phyloP scores from a whole-genome alignment of 2,329 filamentous ascomycete species.

The Sphaerulina musiva region DNA sequence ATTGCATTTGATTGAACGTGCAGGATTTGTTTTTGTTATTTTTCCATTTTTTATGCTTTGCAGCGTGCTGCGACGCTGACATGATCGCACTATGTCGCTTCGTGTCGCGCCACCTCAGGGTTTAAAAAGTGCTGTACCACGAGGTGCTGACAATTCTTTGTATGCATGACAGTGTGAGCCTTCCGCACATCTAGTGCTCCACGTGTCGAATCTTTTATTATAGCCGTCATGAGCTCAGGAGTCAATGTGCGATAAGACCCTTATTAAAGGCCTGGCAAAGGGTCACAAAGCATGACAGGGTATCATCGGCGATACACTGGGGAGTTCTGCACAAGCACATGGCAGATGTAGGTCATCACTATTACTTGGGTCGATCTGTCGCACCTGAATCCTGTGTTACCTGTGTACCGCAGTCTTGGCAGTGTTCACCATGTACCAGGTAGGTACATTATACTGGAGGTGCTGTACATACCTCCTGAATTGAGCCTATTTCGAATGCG shows the following conservation, averaged over 20 bases:
- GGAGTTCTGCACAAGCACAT: neutral
- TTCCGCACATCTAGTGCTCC: neutral
- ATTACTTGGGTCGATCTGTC: neutral
- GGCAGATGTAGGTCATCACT: neutral
- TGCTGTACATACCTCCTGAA: too few relatives aligned
- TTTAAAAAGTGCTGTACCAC: neutral
- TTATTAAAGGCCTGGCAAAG: too few relatives aligned
- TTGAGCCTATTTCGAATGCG: neutral
- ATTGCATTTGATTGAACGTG: neutral
- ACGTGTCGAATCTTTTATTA: neutral
- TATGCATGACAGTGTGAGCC: neutral
- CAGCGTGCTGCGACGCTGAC: neutral
- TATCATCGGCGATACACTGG: neutral
- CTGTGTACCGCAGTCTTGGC: neutral
- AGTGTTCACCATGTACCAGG: too few relatives aligned
- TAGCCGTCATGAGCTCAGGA: too few relatives aligned
- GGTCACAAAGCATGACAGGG: neutral
- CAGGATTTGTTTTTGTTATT: neutral
- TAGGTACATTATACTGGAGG: too few relatives aligned
- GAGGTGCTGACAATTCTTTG: neutral
- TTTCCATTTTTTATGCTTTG: too few relatives aligned
- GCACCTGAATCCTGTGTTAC: neutral
- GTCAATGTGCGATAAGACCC: too few relatives aligned
- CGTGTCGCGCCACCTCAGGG: too few relatives aligned
- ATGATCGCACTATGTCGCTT: neutral